These are phyloP conservation scores for Colletotrichum sp. DNA, from an alignment of 2,329 filamentous ascomycete species.

Conservation along the genomic window DNA sequence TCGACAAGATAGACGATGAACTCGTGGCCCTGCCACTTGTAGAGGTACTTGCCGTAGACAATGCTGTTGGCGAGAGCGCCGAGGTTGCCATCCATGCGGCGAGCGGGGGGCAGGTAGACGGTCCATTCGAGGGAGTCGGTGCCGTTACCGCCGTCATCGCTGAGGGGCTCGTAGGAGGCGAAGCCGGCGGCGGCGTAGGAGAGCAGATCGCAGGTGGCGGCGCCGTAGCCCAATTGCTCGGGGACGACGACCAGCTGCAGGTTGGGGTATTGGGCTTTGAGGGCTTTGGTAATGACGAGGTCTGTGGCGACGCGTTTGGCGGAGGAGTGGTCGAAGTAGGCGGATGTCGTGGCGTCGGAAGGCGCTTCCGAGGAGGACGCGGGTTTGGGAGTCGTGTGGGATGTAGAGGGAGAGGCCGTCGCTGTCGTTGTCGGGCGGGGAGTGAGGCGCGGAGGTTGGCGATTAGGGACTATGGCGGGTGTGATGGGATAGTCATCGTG, in stretches of 20 bases:
- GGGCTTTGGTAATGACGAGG: slow-evolving; percentile 41
- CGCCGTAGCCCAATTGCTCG: background rate
- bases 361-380: background rate
- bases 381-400: background rate
- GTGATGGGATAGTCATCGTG: background rate
- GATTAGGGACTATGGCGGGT: background rate
- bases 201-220: slow-evolving; percentile 41
- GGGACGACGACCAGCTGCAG: slow-evolving; percentile 45
- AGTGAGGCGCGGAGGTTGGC: background rate
- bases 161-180: slow-evolving; percentile 36
- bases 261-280: slow-evolving; percentile 48
- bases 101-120: slow-evolving; percentile 42
- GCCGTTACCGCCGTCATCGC: slow-evolving; percentile 26
- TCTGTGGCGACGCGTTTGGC: slow-evolving; percentile 48
- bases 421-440: background rate
- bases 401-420: background rate
- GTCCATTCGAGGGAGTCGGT: slow-evolving; percentile 44
- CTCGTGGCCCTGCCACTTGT: slow-evolving; percentile 44
- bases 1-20: slow-evolving; percentile 50
- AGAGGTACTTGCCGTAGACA: slow-evolving; percentile 47
- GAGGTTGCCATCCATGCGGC: slow-evolving; percentile 42
- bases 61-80: slow-evolving; percentile 38
- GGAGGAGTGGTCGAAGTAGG: slow-evolving; percentile 45
- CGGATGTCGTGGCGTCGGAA: slow-evolving; percentile 19
- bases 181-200: slow-evolving; percentile 45